phyloP scores from a whole-genome alignment of 1,284 basidiomycete genomes.

The Leucoagaricus sp. region DNA sequence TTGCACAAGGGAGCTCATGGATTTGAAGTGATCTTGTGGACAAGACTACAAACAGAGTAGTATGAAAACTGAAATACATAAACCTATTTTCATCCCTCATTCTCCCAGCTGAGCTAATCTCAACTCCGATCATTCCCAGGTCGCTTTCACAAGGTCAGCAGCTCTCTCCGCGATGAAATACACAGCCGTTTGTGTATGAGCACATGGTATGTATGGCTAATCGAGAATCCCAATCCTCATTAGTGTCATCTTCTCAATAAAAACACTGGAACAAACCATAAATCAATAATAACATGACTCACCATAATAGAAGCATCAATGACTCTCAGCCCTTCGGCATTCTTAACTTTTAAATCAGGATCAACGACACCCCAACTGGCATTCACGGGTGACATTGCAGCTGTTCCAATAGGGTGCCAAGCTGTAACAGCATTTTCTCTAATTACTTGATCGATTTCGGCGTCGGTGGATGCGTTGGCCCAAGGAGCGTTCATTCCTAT shows the following conservation, averaged over 20 bases:
- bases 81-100: too few species aligned
- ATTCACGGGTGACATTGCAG: constrained; percentile 31
- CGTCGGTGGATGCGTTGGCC: constrained; percentile 32
- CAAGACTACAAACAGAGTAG: too few species aligned
- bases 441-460: constrained; percentile 35
- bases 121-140: constrained; percentile 1
- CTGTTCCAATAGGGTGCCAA: constrained; percentile 41
- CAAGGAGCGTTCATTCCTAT: constrained; percentile 25
- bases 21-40: too few species aligned
- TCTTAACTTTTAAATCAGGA: constrained; percentile 45
- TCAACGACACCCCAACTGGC: constrained; percentile 23
- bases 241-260: background rate
- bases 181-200: constrained; percentile 11
- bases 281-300: background rate
- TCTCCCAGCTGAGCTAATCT: background rate
- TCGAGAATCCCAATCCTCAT: background rate
- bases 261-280: background rate
- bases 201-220: constrained; percentile 13
- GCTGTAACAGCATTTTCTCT: constrained; percentile 35
- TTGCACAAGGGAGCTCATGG: too few species aligned
- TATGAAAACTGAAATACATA: too few species aligned
- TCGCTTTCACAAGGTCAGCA: constrained; percentile 13
- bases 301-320: constrained; percentile 44
- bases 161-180: constrained; percentile 16
- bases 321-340: constrained; percentile 41